Percentiles rank a stretch among this genome's conserved stretches.
Evolutionary conservation across 164 flowering plant species (phyloP).

Genomic region (Platanus orientalis): DNA sequence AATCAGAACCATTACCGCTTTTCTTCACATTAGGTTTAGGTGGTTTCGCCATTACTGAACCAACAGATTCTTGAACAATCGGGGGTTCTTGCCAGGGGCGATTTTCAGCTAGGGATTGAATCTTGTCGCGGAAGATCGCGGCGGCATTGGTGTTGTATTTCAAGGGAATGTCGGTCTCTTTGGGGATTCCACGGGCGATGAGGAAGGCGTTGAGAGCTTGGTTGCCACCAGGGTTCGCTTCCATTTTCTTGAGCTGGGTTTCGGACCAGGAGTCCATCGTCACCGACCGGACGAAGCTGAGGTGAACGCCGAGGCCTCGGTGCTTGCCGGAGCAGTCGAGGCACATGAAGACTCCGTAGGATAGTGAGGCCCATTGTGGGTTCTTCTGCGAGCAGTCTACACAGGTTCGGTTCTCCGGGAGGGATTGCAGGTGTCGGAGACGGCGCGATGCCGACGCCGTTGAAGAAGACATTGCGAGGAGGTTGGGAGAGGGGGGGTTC

Average conservation of each 20-base stretch:
- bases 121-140: constrained; percentile 11
- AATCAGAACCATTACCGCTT: neutral
- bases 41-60: neutral
- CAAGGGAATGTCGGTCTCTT: constrained; percentile 16
- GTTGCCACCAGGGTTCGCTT: constrained; percentile 19
- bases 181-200: constrained; percentile 13
- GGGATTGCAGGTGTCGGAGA: constrained; percentile 17
- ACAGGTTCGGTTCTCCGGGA: constrained; percentile 14
- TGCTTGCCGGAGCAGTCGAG: constrained; percentile 29
- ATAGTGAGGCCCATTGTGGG: constrained; percentile 26
- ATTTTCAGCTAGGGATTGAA: constrained; percentile 8
- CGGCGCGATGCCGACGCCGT: constrained; percentile 9
- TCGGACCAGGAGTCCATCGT: constrained; percentile 26
- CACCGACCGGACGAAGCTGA: constrained; percentile 21
- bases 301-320: constrained; percentile 23
- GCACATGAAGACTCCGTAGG: constrained; percentile 29
- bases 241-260: constrained; percentile 21
- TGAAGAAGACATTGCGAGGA: neutral
- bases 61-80: constrained; percentile 9
- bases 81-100: constrained; percentile 20
- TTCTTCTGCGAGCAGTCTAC: constrained; percentile 24
- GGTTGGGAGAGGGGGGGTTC: neutral
- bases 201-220: constrained; percentile 17
- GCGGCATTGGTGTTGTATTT: constrained; percentile 19
- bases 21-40: neutral